These are phyloP conservation scores for Pythium monospermum DNA, from an alignment of 352 stramenopile genomes.

Conservation along the genomic window DNA sequence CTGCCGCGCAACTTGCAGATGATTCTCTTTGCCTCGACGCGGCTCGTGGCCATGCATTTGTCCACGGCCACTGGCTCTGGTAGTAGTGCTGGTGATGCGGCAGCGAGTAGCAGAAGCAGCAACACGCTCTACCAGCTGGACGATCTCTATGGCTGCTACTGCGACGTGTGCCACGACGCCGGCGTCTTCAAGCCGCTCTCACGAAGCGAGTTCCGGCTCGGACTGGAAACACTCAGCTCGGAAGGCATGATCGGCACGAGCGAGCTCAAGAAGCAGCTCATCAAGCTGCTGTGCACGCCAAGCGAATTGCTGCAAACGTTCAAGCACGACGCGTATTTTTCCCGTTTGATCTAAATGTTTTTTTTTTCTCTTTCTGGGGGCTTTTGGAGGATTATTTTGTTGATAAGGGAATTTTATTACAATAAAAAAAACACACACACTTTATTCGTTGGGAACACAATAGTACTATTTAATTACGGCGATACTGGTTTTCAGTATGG, in stretches of 20 bases:
- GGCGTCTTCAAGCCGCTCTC: conserved; percentile 60
- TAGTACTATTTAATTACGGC: no score
- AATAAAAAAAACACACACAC: no score
- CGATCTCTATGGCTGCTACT: conserved; percentile 67
- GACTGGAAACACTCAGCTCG: conserved; percentile 63
- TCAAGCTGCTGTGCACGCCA: conserved; percentile 67
- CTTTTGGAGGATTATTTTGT: no score
- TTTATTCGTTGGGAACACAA: no score
- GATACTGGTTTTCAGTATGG: no score
- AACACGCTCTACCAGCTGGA: conserved; percentile 44
- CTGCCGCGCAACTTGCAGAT: conserved; percentile 78
- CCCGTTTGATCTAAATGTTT: conserved; percentile 44
- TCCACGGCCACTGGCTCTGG: neutral
- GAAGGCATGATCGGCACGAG: conserved; percentile 52
- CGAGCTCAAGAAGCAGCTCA: conserved; percentile 66
- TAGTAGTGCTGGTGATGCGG: neutral
- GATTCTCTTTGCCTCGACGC: conserved; percentile 69
- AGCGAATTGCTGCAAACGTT: conserved; percentile 72
- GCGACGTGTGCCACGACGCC: conserved; percentile 55
- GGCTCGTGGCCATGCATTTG: conserved; percentile 20
- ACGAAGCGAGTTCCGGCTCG: conserved; percentile 56
- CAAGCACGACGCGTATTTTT: conserved; percentile 69
- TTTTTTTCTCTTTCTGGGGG: no score
- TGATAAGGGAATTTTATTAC: no score
- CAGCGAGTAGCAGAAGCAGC: neutral